Evolutionary conservation across 768 basidiomycete species (phyloP).

Genomic region (Boletus edulis): DNA sequence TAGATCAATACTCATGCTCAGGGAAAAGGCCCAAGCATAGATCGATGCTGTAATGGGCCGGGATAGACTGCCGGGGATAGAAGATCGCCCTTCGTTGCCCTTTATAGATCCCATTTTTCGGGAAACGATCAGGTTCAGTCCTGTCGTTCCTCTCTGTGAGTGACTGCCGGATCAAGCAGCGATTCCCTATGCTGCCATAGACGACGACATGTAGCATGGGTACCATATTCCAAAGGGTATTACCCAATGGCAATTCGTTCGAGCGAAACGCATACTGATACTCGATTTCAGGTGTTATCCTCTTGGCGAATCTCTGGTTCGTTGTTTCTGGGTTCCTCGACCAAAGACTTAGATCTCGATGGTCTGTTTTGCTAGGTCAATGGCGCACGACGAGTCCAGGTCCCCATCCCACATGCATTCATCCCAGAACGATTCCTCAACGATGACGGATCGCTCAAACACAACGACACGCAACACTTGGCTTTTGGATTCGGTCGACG

Average conservation of each 20-base stretch:
- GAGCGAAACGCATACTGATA: too few relatives aligned
- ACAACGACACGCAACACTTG: too few relatives aligned
- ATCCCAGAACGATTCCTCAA: neutral
- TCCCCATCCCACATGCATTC: neutral
- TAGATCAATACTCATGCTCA: neutral
- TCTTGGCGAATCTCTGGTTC: too few relatives aligned
- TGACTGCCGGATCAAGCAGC: neutral
- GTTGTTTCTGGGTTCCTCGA: too few relatives aligned
- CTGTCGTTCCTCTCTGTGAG: neutral
- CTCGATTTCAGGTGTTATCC: too few relatives aligned
- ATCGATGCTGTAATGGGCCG: too few relatives aligned
- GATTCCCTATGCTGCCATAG: neutral
- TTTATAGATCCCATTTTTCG: neutral
- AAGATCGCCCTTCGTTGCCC: neutral
- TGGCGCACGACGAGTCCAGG: neutral
- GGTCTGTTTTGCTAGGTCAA: neutral
- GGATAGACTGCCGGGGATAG: neutral
- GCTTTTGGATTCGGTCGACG: neutral
- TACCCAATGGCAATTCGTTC: neutral
- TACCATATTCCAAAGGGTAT: slow-evolving; percentile 47
- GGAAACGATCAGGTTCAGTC: neutral
- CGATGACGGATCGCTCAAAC: neutral
- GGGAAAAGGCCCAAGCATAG: neutral
- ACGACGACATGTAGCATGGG: slow-evolving; percentile 17
- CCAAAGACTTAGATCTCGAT: too few relatives aligned